A percentile compares a stretch with the other conserved stretches of the same genome.
phyloP scores from a whole-genome alignment of 495 filamentous ascomycete species.

The Penicillium steckii region DNA sequence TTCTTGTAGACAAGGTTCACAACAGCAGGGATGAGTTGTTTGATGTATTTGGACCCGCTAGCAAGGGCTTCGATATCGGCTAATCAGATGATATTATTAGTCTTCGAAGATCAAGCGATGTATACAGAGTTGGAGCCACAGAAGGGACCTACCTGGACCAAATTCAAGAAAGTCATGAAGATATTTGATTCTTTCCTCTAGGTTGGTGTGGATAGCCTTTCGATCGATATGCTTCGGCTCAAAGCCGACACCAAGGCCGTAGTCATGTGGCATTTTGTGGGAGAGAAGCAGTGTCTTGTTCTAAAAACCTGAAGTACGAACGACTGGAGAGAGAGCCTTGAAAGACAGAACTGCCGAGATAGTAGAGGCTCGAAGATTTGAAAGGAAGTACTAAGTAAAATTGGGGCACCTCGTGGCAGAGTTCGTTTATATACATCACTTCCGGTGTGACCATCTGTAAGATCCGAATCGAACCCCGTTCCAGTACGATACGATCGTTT shows the following conservation, averaged over 20 bases:
- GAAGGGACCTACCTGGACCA: constrained; percentile 53
- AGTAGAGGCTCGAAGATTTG: constrained; percentile 1
- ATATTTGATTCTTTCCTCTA: constrained; percentile 67
- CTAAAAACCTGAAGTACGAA: not conserved
- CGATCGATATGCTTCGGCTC: constrained; percentile 60
- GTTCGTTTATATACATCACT: constrained; percentile 17
- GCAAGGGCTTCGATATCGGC: constrained; percentile 67
- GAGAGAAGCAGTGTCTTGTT: not conserved
- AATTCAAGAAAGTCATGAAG: constrained; percentile 74
- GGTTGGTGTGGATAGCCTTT: constrained; percentile 63
- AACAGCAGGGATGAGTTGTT: constrained; percentile 65
- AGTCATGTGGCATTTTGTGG: constrained; percentile 13
- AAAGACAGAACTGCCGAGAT: not conserved
- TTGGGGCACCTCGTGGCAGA: constrained; percentile 21
- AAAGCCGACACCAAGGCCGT: constrained; percentile 12
- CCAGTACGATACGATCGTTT: not conserved
- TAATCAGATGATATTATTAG: constrained; percentile 22
- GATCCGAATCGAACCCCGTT: not conserved
- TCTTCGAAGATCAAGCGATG: not conserved
- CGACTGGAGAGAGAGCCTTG: not conserved
- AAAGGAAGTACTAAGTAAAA: constrained; percentile 8
- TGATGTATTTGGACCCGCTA: constrained; percentile 68
- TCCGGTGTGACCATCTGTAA: not conserved
- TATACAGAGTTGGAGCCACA: not conserved
- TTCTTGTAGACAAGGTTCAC: constrained; percentile 77